A percentile compares a stretch with the other conserved stretches of the same genome.
These are phyloP conservation scores for Aciculoconidium aculeatum DNA, from an alignment of 805 yeast genomes.

Conservation along the genomic window DNA sequence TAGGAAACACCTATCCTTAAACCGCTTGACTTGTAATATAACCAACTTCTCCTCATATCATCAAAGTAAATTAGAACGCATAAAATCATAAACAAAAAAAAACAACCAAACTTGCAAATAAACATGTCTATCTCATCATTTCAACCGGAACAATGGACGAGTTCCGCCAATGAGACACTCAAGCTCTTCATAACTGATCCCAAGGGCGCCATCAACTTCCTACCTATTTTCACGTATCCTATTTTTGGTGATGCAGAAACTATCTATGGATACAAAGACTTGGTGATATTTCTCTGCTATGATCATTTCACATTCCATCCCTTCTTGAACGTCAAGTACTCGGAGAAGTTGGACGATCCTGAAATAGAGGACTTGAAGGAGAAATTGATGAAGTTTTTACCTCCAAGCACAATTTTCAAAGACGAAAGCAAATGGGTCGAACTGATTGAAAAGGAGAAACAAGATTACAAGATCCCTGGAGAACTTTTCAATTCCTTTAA, in stretches of 20 bases:
- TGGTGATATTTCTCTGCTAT: conserved; percentile 60
- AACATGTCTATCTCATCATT: too few relatives aligned
- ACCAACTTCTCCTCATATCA: too few relatives aligned
- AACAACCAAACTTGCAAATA: too few relatives aligned
- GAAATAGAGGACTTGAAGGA: conserved; percentile 56
- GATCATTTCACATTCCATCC: conserved; percentile 74
- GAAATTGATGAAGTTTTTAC: conserved; percentile 53
- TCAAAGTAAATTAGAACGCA: too few relatives aligned
- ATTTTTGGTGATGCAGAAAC: conserved; percentile 89
- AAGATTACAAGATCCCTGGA: conserved; percentile 39
- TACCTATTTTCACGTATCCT: conserved; percentile 85
- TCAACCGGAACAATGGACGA: conserved; percentile 71
- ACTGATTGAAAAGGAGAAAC: conserved; percentile 43
- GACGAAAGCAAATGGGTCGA: conserved; percentile 69
- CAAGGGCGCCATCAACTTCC: conserved; percentile 51
- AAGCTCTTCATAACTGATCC: conserved; percentile 51
- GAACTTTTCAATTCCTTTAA: conserved; percentile 21
- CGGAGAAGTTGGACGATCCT: conserved; percentile 45
- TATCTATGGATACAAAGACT: conserved; percentile 74
- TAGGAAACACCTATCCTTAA: too few relatives aligned
- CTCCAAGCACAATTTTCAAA: conserved; percentile 52
- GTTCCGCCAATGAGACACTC: conserved; percentile 63
- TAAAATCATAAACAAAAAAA: too few relatives aligned
- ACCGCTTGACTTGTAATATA: too few relatives aligned
- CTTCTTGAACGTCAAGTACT: conserved; percentile 54